Evolutionary conservation across 306 rosid species (phyloP).

Genomic region (Glycine tomentella): DNA sequence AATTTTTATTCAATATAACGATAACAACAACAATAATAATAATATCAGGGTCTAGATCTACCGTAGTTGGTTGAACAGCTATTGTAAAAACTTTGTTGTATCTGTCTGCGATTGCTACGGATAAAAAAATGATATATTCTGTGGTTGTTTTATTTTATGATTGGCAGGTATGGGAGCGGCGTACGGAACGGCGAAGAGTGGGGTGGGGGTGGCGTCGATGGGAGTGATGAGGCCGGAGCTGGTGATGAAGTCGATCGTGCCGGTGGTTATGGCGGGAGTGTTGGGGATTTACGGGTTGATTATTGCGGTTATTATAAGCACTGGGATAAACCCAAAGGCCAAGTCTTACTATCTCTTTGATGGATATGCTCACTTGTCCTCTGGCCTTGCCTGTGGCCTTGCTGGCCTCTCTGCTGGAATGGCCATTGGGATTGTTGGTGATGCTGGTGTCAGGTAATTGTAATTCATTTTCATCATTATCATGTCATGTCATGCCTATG

Average conservation of each 20-base stretch:
- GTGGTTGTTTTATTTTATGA: no score
- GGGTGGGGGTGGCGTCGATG: constrained; percentile 86
- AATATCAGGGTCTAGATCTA: no score
- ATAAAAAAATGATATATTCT: no score
- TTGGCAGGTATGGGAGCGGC: constrained; percentile 80
- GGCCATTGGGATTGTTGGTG: constrained; percentile 88
- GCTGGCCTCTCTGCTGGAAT: constrained; percentile 88
- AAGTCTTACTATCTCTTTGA: constrained; percentile 77
- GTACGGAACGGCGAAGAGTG: constrained; percentile 83
- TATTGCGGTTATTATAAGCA: constrained; percentile 79
- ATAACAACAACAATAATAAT: no score
- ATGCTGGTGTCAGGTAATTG: constrained; percentile 78
- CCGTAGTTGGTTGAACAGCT: no score
- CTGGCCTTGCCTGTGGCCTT: constrained; percentile 87
- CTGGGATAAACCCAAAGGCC: constrained; percentile 83
- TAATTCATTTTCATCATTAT: no score
- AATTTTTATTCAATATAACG: no score
- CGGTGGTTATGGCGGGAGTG: constrained; percentile 89
- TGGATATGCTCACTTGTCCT: constrained; percentile 84
- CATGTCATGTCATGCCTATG: no score
- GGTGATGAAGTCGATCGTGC: constrained; percentile 84
- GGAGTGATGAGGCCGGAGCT: constrained; percentile 89
- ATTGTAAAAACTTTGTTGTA: no score
- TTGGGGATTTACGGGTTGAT: constrained; percentile 78
- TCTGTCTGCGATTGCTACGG: no score